Base-by-base conservation (phyloP, 2,329 filamentous ascomycete genomes). In the Aspergillus sp. region DNA sequence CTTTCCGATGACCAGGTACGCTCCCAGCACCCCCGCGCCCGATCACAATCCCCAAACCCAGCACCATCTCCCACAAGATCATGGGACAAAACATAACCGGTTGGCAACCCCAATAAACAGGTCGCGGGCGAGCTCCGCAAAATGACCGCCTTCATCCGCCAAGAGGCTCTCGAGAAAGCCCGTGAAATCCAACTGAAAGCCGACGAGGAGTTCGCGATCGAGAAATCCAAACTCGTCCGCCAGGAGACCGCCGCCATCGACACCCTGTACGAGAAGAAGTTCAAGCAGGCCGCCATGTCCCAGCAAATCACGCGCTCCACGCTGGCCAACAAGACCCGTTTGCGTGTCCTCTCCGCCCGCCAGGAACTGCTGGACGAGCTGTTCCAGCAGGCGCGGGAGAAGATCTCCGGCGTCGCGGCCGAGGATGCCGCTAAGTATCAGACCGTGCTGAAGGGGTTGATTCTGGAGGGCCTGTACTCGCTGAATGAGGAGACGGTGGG, bases 81-180 rank as follows among this genome's bases (percentile, higher is more conserved):
- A 60, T 57, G 26, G 32, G 3, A 36, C 32, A 36, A 3, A n/a
- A n/a, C 36, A 42, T 42, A 42, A 42, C 36, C 36, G 16, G n/a
- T 7, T 1, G 26, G 7, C 26, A 29, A 29, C 26, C 26, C 26
- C 26, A 47, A 54, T 56, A 39, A 54, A 59, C 60, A 98, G 92
- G 95, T 99, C 85, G 89, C 91, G 81, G 89, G 91, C 81, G 95
- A 99, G 87, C 91, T 99, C 81, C 93, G 91, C 85, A 99, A 99
- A 87, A 99, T 99, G 95, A 98, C 95, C 61, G 94, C 93, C 76
- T 99, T 99, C 87, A 99, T 99, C 87, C 91, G 92, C 79, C 95
- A 98, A 82, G 95, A 99, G 83, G 95, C 95, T 60, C 86, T 90
- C 73, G 95, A 99, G 78, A 99, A 99, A 81, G 92, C 92, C 71